Base-by-base conservation (phyloP, 805 yeast genomes). In the Teunomyces aglyptinius region DNA sequence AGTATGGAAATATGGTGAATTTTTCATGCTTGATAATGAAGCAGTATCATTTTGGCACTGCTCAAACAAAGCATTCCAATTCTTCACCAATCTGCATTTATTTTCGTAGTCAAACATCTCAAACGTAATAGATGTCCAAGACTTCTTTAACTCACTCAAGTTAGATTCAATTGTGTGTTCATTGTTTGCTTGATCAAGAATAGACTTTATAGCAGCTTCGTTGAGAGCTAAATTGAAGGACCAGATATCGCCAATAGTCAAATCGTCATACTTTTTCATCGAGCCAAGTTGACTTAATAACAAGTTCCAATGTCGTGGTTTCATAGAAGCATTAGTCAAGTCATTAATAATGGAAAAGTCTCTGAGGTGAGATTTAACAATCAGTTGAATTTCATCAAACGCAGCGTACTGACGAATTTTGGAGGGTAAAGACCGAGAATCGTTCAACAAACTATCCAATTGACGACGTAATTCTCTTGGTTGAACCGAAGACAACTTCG, bases 381-480 rank as follows among this genome's bases (percentile, higher is more conserved):
- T 50, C 6, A 58, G 60, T 50, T 81, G 82, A n/a, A 84, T 69
- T 15, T 76, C 75, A 50, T 79, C 83, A 59, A 83, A 84, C 0
- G 91, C 90, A 0, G 82, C 69, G 59, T 87, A 85, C 50, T 82
- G 89, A 5, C 88, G 72, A 20, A 85, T 71, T 12, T 77, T 71
- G 0, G 73, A 63, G 0, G 92, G 88, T 66, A 83, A 71, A 0
- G 74, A 53, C 44, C 82, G 72, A 2, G 84, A 68, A 0, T 56
- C 56, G 1, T 64, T 61, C 1, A 80, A 50, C 10, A 85, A 59
- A 1, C 71, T 77, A 16, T 85, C 89, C 12, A 88, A 62, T 8
- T 67, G 61, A 11, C 60, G 63, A 38, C 81, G 70, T 3, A 85
- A 49, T 0, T 67, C 59, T 6, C 80, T 60, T 0, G 81, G 72